A percentile compares a stretch with the other conserved stretches of the same genome.
Conservation (phyloP, 2,329 filamentous ascomycete species). For the Xylariaceae sp. region DNA sequence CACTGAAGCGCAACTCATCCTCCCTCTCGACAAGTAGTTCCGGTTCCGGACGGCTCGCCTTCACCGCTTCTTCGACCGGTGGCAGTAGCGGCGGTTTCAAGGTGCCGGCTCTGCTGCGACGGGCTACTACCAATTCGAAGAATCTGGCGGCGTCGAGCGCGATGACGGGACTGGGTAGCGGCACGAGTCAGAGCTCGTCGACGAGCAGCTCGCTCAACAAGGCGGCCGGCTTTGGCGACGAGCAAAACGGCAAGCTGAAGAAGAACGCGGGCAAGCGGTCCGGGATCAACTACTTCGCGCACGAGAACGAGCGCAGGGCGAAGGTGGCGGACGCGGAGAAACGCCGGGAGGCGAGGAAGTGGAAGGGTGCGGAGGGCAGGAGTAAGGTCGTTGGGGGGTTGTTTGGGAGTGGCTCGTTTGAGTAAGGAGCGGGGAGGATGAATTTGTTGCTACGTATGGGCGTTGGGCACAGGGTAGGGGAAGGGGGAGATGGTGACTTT, state of each 20-base stretch:
- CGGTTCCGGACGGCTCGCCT: conserved; percentile 46
- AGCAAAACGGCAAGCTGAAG: conserved; percentile 53
- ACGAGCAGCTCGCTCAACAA: conserved; percentile 9
- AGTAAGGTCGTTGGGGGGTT: conserved; percentile 53
- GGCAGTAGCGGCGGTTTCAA: conserved; percentile 50
- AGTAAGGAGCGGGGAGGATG: conserved; percentile 30
- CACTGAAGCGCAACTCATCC: conserved; percentile 51
- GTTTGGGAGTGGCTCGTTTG: conserved; percentile 52
- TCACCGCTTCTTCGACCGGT: conserved; percentile 40
- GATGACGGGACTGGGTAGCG: conserved; percentile 13
- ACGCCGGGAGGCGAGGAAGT: conserved; percentile 53
- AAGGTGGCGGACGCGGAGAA: conserved; percentile 52
- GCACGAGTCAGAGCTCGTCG: conserved; percentile 3
- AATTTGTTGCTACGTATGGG: neutral
- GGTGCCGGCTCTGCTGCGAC: conserved; percentile 64
- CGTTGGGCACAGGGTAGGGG: conserved; percentile 3
- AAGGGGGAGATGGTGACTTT: conserved; percentile 1
- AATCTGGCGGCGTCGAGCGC: conserved; percentile 37
- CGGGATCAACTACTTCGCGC: conserved; percentile 55
- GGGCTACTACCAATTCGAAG: conserved; percentile 62
- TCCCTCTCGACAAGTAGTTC: conserved; percentile 19
- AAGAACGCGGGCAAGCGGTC: conserved; percentile 56
- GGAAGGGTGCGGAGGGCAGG: conserved; percentile 51
- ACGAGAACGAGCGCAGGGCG: conserved; percentile 53
- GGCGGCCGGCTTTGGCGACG: conserved; percentile 37